These are phyloP conservation scores for Trypanosoma avium DNA, from an alignment of 208 protist species.

Conservation along the genomic window DNA sequence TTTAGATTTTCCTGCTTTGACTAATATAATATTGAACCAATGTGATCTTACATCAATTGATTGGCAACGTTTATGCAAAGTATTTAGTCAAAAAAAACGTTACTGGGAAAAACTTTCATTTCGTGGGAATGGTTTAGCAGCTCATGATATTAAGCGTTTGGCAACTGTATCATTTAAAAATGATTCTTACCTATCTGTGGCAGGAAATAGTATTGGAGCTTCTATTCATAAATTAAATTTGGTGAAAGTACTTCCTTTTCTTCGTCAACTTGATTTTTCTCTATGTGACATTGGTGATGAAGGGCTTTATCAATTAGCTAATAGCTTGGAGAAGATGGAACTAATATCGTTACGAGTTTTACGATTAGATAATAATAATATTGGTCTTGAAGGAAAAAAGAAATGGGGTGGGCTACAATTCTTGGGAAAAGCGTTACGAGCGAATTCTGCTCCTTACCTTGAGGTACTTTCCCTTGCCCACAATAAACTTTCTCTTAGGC, in stretches of 20 bases:
- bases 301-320: slow-evolving; percentile 44
- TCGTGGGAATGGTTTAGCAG: slow-evolving; percentile 1
- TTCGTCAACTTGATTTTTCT: slow-evolving; percentile 42
- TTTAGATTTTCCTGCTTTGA: slow-evolving; percentile 22
- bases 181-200: slow-evolving; percentile 10
- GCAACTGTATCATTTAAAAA: slow-evolving; percentile 6
- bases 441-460: slow-evolving; percentile 45
- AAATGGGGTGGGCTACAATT: slow-evolving; percentile 36
- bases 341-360: slow-evolving; percentile 46
- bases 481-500: slow-evolving; percentile 52
- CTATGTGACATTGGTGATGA: slow-evolving; percentile 39
- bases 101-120: slow-evolving; percentile 14
- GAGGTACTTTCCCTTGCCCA: slow-evolving; percentile 47
- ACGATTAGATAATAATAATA: slow-evolving; percentile 42
- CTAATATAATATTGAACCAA: slow-evolving; percentile 27
- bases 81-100: slow-evolving; percentile 23
- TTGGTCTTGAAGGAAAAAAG: slow-evolving; percentile 22
- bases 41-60: slow-evolving; percentile 26
- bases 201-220: slow-evolving; percentile 22
- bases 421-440: slow-evolving; percentile 63
- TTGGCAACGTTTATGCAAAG: slow-evolving; percentile 37
- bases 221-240: slow-evolving; percentile 31
- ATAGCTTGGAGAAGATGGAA: slow-evolving; percentile 35
- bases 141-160: slow-evolving; percentile 14
- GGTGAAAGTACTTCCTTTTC: slow-evolving; percentile 20